Conservation (phyloP, 208 protist genomes). For the Wallacemonas sp. region DNA sequence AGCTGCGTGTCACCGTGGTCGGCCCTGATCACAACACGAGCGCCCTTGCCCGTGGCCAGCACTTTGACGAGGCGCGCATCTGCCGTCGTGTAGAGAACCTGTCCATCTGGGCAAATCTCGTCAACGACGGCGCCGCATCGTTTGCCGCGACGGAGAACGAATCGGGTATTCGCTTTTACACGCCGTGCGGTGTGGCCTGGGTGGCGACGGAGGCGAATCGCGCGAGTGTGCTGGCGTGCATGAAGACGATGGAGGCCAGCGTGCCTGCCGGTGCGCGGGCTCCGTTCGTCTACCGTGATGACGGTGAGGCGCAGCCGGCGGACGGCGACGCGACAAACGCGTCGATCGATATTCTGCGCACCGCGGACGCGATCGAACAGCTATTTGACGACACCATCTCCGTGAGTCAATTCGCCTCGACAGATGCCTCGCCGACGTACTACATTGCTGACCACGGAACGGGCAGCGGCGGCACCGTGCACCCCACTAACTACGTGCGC, state of each 20-base stretch:
- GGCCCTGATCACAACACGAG: conserved; percentile 13
- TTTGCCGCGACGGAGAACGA: conserved; percentile 20
- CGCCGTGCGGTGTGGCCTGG: conserved; percentile 16
- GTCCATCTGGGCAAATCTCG: conserved; percentile 10
- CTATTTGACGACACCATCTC: conserved; percentile 13
- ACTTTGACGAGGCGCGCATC: conserved; percentile 30
- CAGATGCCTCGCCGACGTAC: conserved; percentile 13
- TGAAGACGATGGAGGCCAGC: conserved; percentile 9
- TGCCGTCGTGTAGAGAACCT: conserved; percentile 18
- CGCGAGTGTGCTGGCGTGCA: not conserved
- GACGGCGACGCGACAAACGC: conserved; percentile 14
- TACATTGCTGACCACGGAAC: conserved; percentile 23
- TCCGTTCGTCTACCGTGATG: conserved; percentile 11
- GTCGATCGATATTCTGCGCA: not conserved
- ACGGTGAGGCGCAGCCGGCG: not conserved
- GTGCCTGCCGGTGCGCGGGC: not conserved
- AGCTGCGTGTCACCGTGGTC: conserved; percentile 12
- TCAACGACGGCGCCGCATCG: conserved; percentile 11
- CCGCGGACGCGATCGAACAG: conserved; percentile 7
- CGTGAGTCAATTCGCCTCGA: conserved; percentile 7
- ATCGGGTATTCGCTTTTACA: conserved; percentile 18
- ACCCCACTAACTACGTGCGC: conserved; percentile 19
- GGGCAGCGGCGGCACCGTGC: conserved; percentile 16
- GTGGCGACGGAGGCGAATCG: conserved; percentile 3
- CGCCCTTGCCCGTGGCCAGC: conserved; percentile 20